Base-by-base conservation (phyloP, 176 grass and related monocot species). In the Hordeum marinum region DNA sequence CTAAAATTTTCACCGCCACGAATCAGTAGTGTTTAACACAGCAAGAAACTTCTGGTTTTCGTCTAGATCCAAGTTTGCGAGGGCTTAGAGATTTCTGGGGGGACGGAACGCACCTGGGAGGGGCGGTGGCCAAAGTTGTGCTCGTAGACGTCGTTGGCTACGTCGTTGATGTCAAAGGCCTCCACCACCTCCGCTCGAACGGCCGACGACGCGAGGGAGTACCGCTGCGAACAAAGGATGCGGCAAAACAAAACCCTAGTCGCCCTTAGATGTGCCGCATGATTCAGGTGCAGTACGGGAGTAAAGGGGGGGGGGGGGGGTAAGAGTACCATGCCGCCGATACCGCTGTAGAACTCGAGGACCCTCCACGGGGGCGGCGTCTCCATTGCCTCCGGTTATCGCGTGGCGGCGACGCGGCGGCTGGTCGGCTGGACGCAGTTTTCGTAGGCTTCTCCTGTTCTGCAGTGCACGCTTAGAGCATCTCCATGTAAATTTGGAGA, bases 281-380 rank as follows among this genome's bases (percentile, higher is more conserved):
- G 54, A 59, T 77, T 62, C 37, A 63, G 36, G 11, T 9, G 41
- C 43, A 26, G 26, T 0, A 41, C 34, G 39, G 46, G 14, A 37
- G 17, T 18, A 8, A 61, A 52, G 24, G 63, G 76, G 34, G 64
- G 12, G 59, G 42, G 24, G 63, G 76, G 34, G 64, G 12, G 59
- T 45, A 55, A 21, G 32, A 71, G 11, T 71, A 95, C 96, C 96
- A 98, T 94, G 82, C 91, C 93, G 45, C 96, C 96, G 72, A 98
- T 89, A 39, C 93, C 96, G 85, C 96, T 98, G 89, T 98, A 98
- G 93, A 98, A 98, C 91, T 98, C 96, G 72, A 98, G 93, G 41
- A 95, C 63, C 62, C 93, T 87, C 89, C 85, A 92, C 68, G 87
- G 54, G 3, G n/a, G 15, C 80, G 32, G 24, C 55, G 75, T 40